Base-by-base conservation (phyloP, 169 alveolate genomes). In the Ichthyophthirius multifiliis region DNA sequence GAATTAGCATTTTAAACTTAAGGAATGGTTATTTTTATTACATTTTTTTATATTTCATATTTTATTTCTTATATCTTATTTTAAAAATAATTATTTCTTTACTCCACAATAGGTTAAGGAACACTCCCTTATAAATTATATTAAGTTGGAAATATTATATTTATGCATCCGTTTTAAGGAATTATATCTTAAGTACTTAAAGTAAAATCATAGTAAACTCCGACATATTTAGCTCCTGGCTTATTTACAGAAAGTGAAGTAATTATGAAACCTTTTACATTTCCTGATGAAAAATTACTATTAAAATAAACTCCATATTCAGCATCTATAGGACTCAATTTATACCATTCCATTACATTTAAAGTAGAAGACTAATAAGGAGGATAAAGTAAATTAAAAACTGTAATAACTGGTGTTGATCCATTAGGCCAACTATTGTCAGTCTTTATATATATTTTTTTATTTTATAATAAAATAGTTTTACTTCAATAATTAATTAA, bases 101-200 rank as follows among this genome's bases (percentile, higher is more conserved):
- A n/a, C n/a, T n/a, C n/a, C n/a, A n/a, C n/a, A n/a, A n/a, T n/a
- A 23, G 71, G 71, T 18, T 15, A 55, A 27, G 71, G 71, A 55
- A 27, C 18, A 23, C 71, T 55, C 13, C 13, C 13, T 7, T 55
- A 55, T 27, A 55, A 27, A 23, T 5, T 27, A 27, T 55, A 55
- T 39, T 55, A 55, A 9, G 41, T 3, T 2, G 71, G 71, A 39
- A 55, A 55, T 27, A 55, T 27, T 10, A 55, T 55, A 13, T 16
- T 6, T n/a, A 55, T 55, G 0, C 23, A 12, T 4, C 43, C 71
- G 10, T 39, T 39, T 10, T 18, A 6, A 10, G 71, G 71, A 6
- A 55, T 55, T 27, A 39, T 9, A 55, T 55, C 71, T 23, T 55
- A 6, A 20, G 71, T 34, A 27, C 43, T 55, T 13, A 55, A 55